Base-by-base conservation (phyloP, 495 filamentous ascomycete genomes). In the Daldinia childiae region DNA sequence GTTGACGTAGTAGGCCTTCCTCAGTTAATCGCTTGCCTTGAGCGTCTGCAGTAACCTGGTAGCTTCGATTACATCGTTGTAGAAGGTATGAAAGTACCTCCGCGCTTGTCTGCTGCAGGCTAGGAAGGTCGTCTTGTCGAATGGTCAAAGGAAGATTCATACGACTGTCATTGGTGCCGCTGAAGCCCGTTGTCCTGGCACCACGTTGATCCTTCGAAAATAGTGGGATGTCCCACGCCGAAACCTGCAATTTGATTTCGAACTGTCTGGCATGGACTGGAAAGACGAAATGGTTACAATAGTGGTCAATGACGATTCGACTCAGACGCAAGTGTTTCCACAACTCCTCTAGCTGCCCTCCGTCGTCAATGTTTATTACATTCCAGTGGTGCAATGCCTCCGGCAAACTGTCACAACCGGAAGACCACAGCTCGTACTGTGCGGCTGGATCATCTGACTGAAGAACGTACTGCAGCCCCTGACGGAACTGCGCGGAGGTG, bases 221-320 rank as follows among this genome's bases (percentile, higher is more conserved):
- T 3, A 84, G 62, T 0, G 85, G 83, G 17, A 88, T 77, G 64
- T 88, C 86, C 86, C 85, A 88, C 0, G 85, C 81, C 26, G 79
- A 85, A 3, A 84, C 81, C 59, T 86, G 83, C 12, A 88, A 64
- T 69, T 88, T 88, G 17, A 79, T 69, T n/a, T 79, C 68, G 63
- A 88, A 88, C 61, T 87, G 82, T 59, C 82, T 85, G 0, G 84
- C 84, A 57, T 88, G 81, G 8, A 39, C 57, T 0, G 86, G 86
- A 48, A 88, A 88, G 7, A 88, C 85, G 58, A 87, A 85, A 45
- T 82, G 79, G 68, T 87, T 87, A 36, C 88, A 41, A 60, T 81
- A 88, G 69, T 84, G 82, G 62, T 88, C 79, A 36, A 88, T 77
- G 0, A 83, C 81, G 0, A 68, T 64, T 0, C 76, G 64, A 14